These are phyloP conservation scores for Bipolaris cookei DNA, from an alignment of 2,329 filamentous ascomycete species.

Conservation along the genomic window DNA sequence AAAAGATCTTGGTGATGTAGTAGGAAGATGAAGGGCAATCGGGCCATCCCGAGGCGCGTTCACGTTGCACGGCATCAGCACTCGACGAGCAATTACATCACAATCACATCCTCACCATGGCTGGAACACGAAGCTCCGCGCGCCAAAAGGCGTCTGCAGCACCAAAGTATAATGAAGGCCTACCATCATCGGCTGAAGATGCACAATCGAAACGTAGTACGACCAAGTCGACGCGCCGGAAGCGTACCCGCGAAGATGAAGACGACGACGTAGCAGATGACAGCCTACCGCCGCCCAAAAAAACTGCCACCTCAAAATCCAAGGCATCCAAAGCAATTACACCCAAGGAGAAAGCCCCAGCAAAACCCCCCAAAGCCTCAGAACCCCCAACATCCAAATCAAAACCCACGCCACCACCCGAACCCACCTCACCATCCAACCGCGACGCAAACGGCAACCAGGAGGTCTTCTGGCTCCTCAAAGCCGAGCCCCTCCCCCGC, in stretches of 20 bases:
- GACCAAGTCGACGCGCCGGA: constrained; percentile 35
- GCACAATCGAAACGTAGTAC: constrained; percentile 28
- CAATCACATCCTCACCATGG: constrained; percentile 27
- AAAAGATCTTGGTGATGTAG: neutral
- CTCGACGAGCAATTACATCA: constrained; percentile 5
- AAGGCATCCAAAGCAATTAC: constrained; percentile 16
- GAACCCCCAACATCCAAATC: constrained; percentile 17
- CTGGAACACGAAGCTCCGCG: constrained; percentile 39
- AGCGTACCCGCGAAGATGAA: constrained; percentile 32
- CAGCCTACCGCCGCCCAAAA: constrained; percentile 32
- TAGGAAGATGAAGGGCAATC: neutral
- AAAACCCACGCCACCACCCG: constrained; percentile 17
- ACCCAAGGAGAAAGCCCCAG: neutral
- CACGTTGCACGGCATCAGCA: constrained; percentile 2
- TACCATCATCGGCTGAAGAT: constrained; percentile 23
- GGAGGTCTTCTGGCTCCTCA: constrained; percentile 57
- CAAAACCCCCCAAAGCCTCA: neutral
- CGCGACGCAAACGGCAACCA: constrained; percentile 37
- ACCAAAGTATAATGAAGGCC: constrained; percentile 31
- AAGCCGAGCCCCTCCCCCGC: constrained; percentile 78
- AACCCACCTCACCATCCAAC: constrained; percentile 31
- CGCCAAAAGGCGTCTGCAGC: constrained; percentile 28
- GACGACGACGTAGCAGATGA: constrained; percentile 15
- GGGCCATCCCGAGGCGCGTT: constrained; percentile 10
- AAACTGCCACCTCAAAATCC: constrained; percentile 19